phyloP scores from a whole-genome alignment of 164 flowering plant genomes.

The Magnolia officinalis region DNA sequence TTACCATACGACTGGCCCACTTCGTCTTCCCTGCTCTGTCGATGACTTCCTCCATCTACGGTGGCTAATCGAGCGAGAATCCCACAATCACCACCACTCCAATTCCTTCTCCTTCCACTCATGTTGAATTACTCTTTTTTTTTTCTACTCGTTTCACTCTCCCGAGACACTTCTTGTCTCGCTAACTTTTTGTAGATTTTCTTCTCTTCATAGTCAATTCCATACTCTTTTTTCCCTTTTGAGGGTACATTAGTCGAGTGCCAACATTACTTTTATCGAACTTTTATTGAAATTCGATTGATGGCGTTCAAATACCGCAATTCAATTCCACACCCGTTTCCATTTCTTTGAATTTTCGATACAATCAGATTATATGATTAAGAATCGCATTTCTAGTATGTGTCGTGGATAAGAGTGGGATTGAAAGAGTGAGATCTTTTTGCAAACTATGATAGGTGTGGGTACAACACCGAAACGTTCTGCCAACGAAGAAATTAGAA shows the following conservation, averaged over 20 bases:
- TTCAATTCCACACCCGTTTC: too few species aligned
- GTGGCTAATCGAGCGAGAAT: conserved; percentile 49
- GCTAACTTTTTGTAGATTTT: background rate
- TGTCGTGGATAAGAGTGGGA: too few species aligned
- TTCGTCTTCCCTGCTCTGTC: conserved; percentile 55
- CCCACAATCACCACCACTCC: conserved; percentile 6
- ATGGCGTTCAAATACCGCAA: too few species aligned
- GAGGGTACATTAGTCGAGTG: background rate
- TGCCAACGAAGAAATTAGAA: too few species aligned
- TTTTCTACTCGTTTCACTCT: background rate
- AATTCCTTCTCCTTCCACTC: conserved; percentile 11
- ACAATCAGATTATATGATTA: too few species aligned
- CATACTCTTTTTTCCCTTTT: background rate
- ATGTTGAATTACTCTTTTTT: background rate
- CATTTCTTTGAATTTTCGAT: too few species aligned
- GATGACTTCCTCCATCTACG: conserved; percentile 56
- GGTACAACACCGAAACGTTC: too few species aligned
- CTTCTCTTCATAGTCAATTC: background rate
- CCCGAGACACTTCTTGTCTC: background rate
- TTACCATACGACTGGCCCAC: conserved; percentile 46
- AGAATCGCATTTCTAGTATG: too few species aligned
- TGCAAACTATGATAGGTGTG: too few species aligned
- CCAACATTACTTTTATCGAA: background rate
- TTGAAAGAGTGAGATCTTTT: too few species aligned
- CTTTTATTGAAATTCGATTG: background rate